These are phyloP conservation scores for Hippophae gyantsensis DNA, from an alignment of 306 rosid genomes.

Conservation along the genomic window DNA sequence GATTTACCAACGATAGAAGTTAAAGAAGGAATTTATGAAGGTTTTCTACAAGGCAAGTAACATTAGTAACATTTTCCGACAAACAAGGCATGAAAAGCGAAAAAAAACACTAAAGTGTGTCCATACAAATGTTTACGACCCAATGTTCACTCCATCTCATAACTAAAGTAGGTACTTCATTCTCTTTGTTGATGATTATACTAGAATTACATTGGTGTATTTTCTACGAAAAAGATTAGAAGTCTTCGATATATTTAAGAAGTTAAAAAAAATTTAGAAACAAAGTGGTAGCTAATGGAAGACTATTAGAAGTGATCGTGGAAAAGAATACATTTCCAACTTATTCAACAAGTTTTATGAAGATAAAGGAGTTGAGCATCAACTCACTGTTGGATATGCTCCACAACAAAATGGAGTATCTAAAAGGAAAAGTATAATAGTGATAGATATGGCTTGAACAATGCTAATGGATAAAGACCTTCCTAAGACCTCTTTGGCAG, in stretches of 20 bases:
- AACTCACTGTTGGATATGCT: neutral
- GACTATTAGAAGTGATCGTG: neutral
- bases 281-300: neutral
- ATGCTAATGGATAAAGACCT: neutral
- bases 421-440: neutral
- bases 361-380: neutral
- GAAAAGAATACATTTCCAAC: neutral
- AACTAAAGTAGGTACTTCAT: neutral
- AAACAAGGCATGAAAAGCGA: too few species aligned
- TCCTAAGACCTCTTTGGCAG: neutral
- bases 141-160: neutral
- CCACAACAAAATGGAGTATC: conserved; percentile 3
- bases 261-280: neutral
- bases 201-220: conserved; percentile 3
- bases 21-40: neutral
- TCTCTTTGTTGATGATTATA: neutral
- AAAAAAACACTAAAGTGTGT: neutral
- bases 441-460: neutral
- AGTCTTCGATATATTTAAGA: neutral
- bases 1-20: neutral
- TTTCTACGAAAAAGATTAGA: neutral
- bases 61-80: neutral
- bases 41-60: neutral
- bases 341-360: neutral
- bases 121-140: neutral